Evolutionary conservation across 331 rosid genomes (phyloP).

Genomic region (Malus hybrid): DNA sequence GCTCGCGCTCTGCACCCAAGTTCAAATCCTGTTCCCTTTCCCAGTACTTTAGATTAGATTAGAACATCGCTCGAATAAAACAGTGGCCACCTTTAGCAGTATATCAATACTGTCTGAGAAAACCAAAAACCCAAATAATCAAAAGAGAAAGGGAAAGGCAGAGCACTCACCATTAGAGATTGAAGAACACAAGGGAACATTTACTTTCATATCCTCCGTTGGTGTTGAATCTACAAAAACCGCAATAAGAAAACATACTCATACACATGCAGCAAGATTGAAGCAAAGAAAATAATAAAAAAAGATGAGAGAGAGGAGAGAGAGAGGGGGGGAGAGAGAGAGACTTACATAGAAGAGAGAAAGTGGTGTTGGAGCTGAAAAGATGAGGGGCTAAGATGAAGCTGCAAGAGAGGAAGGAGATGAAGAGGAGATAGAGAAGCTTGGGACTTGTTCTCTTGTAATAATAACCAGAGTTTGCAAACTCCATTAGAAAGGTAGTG

Average conservation of each 20-base stretch:
- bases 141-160: not conserved
- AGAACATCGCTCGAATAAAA: not conserved
- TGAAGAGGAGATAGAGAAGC: conserved; percentile 48
- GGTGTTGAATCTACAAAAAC: conserved; percentile 42
- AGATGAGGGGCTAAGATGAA: conserved; percentile 57
- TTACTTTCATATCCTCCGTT: conserved; percentile 22
- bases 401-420: conserved; percentile 56
- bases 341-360: conserved; percentile 43
- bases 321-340: not conserved
- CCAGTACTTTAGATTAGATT: not conserved
- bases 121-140: not conserved
- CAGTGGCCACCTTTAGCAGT: not conserved
- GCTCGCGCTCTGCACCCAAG: not conserved
- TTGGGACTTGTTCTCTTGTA: conserved; percentile 56
- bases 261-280: conserved; percentile 5
- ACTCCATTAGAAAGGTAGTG: conserved; percentile 32
- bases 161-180: conserved; percentile 44
- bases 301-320: not conserved
- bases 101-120: not conserved
- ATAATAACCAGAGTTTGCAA: conserved; percentile 25
- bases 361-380: conserved; percentile 32
- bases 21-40: not conserved
- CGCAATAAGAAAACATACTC: not conserved
- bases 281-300: not conserved
- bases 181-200: conserved; percentile 46